Evolutionary conservation across 2,329 filamentous ascomycete genomes (phyloP).

Genomic region (Hypoxylon sp.): DNA sequence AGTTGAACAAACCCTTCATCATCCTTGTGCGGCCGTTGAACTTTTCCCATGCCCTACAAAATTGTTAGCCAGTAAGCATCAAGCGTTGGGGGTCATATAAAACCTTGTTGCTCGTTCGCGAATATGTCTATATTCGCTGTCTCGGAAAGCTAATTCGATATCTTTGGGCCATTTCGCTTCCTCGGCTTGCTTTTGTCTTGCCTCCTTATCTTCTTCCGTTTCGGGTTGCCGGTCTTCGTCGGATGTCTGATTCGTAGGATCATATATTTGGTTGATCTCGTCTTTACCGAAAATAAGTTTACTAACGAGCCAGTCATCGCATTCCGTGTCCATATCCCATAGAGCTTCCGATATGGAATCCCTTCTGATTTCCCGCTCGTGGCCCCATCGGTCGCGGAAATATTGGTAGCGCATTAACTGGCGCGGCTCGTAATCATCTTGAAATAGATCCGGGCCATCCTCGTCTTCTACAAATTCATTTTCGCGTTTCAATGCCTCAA

Average conservation of each 20-base stretch:
- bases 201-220: slow-evolving; percentile 18
- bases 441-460: slow-evolving; percentile 39
- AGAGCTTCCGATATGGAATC: slow-evolving; percentile 16
- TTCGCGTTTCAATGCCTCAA: slow-evolving; percentile 32
- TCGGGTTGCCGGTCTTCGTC: background rate
- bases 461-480: slow-evolving; percentile 38
- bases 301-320: slow-evolving; percentile 61
- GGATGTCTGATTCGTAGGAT: slow-evolving; percentile 7
- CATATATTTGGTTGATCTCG: slow-evolving; percentile 56
- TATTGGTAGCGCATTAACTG: slow-evolving; percentile 43
- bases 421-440: slow-evolving; percentile 31
- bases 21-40: slow-evolving; percentile 70
- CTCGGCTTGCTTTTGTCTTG: slow-evolving; percentile 17
- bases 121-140: slow-evolving; percentile 27
- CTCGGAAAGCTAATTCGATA: slow-evolving; percentile 28
- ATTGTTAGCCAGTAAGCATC: slow-evolving; percentile 22
- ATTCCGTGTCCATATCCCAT: slow-evolving; percentile 45
- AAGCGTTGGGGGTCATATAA: background rate
- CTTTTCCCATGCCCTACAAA: slow-evolving; percentile 61
- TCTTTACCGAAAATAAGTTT: slow-evolving; percentile 70
- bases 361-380: slow-evolving; percentile 24
- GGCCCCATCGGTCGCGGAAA: slow-evolving; percentile 40
- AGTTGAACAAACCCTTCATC: slow-evolving; percentile 68
- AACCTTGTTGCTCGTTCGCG: slow-evolving; percentile 41
- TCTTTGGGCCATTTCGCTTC: slow-evolving; percentile 29